Conservation (phyloP, 345 rosid species). For the Pugionium cornutum region DNA sequence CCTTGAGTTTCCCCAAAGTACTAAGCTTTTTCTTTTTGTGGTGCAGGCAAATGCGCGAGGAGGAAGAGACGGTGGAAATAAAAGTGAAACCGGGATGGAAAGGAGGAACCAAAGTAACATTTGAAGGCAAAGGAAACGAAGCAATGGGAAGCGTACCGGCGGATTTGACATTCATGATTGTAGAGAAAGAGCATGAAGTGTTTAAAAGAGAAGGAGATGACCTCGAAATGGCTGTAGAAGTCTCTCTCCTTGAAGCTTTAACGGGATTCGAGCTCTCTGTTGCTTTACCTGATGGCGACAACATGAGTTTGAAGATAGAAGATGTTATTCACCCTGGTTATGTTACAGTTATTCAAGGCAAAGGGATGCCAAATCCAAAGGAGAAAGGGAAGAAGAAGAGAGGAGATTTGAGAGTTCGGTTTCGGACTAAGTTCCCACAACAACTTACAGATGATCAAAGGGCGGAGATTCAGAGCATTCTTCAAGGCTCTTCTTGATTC, state of each 20-base stretch:
- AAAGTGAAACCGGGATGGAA: conserved; percentile 91
- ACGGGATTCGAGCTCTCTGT: conserved; percentile 58
- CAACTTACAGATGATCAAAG: conserved; percentile 56
- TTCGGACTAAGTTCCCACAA: conserved; percentile 54
- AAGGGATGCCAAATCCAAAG: conserved; percentile 69
- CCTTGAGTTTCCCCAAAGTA: too few relatives aligned
- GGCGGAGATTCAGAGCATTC: conserved; percentile 44
- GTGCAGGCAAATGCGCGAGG: conserved; percentile 43
- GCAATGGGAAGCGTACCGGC: conserved; percentile 59
- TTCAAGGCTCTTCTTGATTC: conserved; percentile 49
- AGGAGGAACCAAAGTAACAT: conserved; percentile 73
- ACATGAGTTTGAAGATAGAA: conserved; percentile 40
- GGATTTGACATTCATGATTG: conserved; percentile 61
- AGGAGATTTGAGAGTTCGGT: conserved; percentile 57
- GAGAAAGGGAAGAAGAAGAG: conserved; percentile 53
- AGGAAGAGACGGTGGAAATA: conserved; percentile 64
- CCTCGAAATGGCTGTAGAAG: conserved; percentile 53
- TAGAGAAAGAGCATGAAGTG: conserved; percentile 57
- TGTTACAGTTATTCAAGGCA: conserved; percentile 48
- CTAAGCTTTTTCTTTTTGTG: not conserved
- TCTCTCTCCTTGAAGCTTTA: conserved; percentile 63
- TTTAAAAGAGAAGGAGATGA: conserved; percentile 70
- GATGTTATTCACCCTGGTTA: conserved; percentile 64
- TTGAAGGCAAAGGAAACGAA: conserved; percentile 81
- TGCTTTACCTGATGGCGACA: conserved; percentile 60